Base-by-base conservation (phyloP, 2,329 filamentous ascomycete genomes). In the Plenodomus biglobosus region DNA sequence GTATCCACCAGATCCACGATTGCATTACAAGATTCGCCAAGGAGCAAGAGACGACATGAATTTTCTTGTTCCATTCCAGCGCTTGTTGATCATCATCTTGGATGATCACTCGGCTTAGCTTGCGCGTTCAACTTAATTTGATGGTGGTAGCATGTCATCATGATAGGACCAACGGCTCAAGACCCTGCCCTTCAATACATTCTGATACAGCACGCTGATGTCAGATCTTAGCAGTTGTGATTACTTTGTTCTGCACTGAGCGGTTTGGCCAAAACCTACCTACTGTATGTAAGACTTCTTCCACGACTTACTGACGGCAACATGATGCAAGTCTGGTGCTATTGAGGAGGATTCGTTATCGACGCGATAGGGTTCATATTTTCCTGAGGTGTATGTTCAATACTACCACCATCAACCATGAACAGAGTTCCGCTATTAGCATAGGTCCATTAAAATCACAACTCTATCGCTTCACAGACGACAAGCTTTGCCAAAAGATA, bases 141-240 rank as follows among this genome's bases (percentile, higher is more conserved):
- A 42, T 53, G 50, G 35, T 35, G 46, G 47, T 42, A 42, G 38
- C 13, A 48, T 51, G 37, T 52, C 48, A 58, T 61, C 42, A 59
- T 60, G 50, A 55, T 57, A 44, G 44, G 41, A 35, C 40, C 15
- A 46, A 55, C 59, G 52, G 62, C 58, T 56, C 53, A 56, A 52
- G 44, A 53, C 55, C 56, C 53, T 58, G 52, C 54, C 50, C 59
- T 65, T 58, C 58, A 62, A 52, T 53, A 34, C 44, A 46, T 42
- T 47, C 43, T 49, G 50, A 53, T 47, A 50, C 49, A 59, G 55
- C 58, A 56, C 54, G 55, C 50, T 52, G 56, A 58, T 18, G 50
- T 38, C 16, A 40, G 24, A 32, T 50, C 40, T 46, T 50, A 32
- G 27, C 11, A 11, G 27, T 32, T 6, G 6, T 15, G 46, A 50